Conservation (phyloP, 2,329 filamentous ascomycete species). For the Aureobasidium sp. region DNA sequence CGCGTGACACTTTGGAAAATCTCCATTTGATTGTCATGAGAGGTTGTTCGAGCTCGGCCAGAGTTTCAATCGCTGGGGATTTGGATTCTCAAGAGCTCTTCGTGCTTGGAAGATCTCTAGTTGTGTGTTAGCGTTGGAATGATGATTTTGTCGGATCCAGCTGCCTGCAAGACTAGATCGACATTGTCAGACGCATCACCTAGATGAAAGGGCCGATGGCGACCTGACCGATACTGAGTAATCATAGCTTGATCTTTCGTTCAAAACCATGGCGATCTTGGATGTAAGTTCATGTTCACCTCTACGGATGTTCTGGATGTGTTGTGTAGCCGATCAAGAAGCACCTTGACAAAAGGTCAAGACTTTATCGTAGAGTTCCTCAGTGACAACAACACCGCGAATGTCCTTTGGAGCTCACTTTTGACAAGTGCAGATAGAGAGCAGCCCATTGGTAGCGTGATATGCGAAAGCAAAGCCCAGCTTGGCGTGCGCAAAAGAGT, state of each 20-base stretch:
- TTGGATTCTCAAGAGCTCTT: too few relatives aligned
- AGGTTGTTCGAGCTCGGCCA: too few relatives aligned
- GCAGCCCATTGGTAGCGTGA: neutral
- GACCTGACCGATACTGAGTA: too few relatives aligned
- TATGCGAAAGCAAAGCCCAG: slow-evolving; percentile 33
- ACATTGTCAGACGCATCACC: too few relatives aligned
- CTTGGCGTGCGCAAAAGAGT: slow-evolving; percentile 31
- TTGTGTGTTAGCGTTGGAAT: too few relatives aligned
- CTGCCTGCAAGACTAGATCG: too few relatives aligned
- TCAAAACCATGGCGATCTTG: neutral
- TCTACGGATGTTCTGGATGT: neutral
- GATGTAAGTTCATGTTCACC: neutral
- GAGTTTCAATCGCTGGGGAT: too few relatives aligned
- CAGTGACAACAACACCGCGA: slow-evolving; percentile 35
- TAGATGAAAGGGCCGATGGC: too few relatives aligned
- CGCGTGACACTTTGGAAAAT: too few relatives aligned
- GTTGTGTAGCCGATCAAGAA: neutral
- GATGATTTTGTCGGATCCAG: too few relatives aligned
- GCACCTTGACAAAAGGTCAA: neutral
- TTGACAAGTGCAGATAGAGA: neutral
- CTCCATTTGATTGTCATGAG: too few relatives aligned
- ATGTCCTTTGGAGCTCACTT: slow-evolving; percentile 34
- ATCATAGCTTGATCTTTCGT: neutral
- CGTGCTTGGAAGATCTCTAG: too few relatives aligned
- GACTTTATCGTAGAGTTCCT: slow-evolving; percentile 33